Percentiles rank a stretch among this genome's conserved stretches.
Evolutionary conservation across 2,329 filamentous ascomycete species (phyloP).

Genomic region (Mycosphaerelloides madeirae): DNA sequence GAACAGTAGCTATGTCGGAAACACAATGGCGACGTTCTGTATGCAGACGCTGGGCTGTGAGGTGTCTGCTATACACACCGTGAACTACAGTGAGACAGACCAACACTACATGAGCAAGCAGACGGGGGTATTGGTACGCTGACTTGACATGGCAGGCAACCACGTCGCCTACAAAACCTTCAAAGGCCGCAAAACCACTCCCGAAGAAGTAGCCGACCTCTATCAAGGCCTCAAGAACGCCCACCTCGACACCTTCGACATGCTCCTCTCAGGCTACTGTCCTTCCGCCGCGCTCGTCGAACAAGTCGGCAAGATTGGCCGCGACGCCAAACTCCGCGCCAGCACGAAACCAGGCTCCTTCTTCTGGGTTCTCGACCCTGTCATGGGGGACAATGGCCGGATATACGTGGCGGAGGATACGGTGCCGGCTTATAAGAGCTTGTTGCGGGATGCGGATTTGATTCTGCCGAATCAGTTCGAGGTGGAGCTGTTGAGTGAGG

Average conservation of each 20-base stretch:
- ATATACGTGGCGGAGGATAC: constrained; percentile 90
- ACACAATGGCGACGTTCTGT: constrained; percentile 93
- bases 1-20: constrained; percentile 77
- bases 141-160: constrained; percentile 60
- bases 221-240: constrained; percentile 81
- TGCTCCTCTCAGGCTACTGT: constrained; percentile 93
- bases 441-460: constrained; percentile 77
- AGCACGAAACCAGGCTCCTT: constrained; percentile 65
- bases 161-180: constrained; percentile 89
- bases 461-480: constrained; percentile 97
- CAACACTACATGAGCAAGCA: neutral
- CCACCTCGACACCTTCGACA: constrained; percentile 81
- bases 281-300: constrained; percentile 80
- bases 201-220: constrained; percentile 75
- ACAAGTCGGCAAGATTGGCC: constrained; percentile 76
- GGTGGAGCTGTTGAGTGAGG: constrained; percentile 85
- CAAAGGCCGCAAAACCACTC: constrained; percentile 76
- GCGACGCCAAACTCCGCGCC: constrained; percentile 68
- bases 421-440: constrained; percentile 79
- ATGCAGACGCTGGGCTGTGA: constrained; percentile 93
- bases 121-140: neutral
- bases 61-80: constrained; percentile 89
- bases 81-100: constrained; percentile 80
- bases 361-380: constrained; percentile 96
- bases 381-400: constrained; percentile 94